These are phyloP conservation scores for Alternaria angustiovoidea DNA, from an alignment of 2,329 filamentous ascomycete genomes.

Conservation along the genomic window DNA sequence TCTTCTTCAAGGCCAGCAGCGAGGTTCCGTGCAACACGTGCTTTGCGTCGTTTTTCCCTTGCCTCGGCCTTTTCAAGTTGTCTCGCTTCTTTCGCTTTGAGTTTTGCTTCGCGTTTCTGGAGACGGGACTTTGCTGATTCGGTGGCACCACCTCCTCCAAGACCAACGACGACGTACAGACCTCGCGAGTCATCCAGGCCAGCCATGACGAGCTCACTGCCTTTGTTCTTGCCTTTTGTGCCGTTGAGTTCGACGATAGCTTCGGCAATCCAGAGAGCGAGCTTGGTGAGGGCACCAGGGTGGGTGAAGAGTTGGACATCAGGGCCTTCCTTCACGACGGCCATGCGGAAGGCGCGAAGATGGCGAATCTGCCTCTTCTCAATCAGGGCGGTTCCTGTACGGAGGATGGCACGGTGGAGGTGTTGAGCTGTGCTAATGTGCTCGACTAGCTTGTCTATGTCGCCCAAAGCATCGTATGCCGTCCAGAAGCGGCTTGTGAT, in stretches of 20 bases:
- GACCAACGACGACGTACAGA: constrained; percentile 91
- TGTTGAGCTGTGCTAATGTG: constrained; percentile 86
- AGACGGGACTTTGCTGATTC: constrained; percentile 67
- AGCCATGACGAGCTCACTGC: constrained; percentile 88
- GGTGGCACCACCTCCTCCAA: constrained; percentile 82
- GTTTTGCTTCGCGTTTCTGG: constrained; percentile 71
- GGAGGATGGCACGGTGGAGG: constrained; percentile 89
- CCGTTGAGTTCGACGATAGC: constrained; percentile 89
- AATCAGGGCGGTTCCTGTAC: constrained; percentile 88
- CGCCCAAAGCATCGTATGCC: constrained; percentile 64
- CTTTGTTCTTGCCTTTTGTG: constrained; percentile 71
- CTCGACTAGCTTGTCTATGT: constrained; percentile 74
- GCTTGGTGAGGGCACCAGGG: constrained; percentile 88
- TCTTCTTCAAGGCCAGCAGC: constrained; percentile 69
- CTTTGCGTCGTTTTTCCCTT: constrained; percentile 67
- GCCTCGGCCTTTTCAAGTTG: constrained; percentile 66
- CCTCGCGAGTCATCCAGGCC: constrained; percentile 86
- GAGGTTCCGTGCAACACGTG: constrained; percentile 42
- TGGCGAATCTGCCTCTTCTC: constrained; percentile 95
- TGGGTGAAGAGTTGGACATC: constrained; percentile 93
- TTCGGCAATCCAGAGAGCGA: constrained; percentile 93
- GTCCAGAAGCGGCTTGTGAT: constrained; percentile 64
- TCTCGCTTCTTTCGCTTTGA: constrained; percentile 61
- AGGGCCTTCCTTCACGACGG: constrained; percentile 92
- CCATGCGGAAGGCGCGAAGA: constrained; percentile 91